Evolutionary conservation across 306 rosid species (phyloP).

Genomic region (Dryas octopetala): DNA sequence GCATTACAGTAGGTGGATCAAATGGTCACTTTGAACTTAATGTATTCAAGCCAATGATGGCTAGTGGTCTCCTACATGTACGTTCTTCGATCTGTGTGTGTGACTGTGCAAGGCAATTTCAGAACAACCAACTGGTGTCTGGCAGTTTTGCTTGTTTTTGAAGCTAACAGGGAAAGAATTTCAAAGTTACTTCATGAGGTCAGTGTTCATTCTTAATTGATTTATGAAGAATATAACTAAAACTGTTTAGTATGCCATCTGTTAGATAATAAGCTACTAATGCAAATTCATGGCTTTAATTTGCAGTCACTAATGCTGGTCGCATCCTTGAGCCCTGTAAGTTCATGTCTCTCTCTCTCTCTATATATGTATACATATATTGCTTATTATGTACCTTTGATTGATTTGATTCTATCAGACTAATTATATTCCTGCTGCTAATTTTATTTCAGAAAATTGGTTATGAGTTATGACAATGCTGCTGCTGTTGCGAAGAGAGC

Average conservation of each 20-base stretch:
- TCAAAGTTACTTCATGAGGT: slow-evolving; percentile 93
- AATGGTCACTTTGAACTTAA: slow-evolving; percentile 99
- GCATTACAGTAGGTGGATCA: slow-evolving; percentile 89
- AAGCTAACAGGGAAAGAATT: slow-evolving; percentile 90
- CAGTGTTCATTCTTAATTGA: slow-evolving; percentile 17
- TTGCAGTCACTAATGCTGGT: slow-evolving; percentile 96
- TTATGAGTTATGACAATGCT: slow-evolving; percentile 97
- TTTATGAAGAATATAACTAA: neutral
- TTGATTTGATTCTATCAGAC: slow-evolving; percentile 6
- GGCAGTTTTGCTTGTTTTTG: too few relatives aligned
- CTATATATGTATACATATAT: neutral
- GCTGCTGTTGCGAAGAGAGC: slow-evolving; percentile 98
- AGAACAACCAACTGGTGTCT: neutral
- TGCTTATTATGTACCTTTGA: neutral
- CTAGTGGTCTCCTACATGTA: slow-evolving; percentile 77
- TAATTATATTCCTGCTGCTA: slow-evolving; percentile 6
- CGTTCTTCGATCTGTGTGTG: slow-evolving; percentile 31
- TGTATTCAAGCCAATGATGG: slow-evolving; percentile 95
- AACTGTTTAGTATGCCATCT: slow-evolving; percentile 15
- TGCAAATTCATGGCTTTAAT: slow-evolving; percentile 21
- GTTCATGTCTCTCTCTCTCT: slow-evolving; percentile 25
- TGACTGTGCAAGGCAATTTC: neutral
- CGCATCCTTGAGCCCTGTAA: slow-evolving; percentile 90
- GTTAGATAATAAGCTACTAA: slow-evolving; percentile 2
- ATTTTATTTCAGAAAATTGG: slow-evolving; percentile 81